Conservation (phyloP, 768 basidiomycete species). For the Mycena venus region DNA sequence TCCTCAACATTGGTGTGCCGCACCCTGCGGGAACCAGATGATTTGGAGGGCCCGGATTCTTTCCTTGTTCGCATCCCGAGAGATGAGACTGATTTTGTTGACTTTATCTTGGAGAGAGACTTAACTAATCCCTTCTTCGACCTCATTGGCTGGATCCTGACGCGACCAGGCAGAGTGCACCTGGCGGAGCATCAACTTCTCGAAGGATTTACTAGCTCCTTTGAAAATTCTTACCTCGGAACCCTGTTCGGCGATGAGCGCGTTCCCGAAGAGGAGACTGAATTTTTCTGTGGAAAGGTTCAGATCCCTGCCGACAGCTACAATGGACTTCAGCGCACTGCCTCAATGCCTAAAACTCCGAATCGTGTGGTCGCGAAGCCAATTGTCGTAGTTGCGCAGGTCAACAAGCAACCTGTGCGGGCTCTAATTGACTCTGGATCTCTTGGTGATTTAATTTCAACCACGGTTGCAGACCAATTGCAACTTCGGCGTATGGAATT, state of each 20-base stretch:
- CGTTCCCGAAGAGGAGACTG: background rate
- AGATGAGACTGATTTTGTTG: background rate
- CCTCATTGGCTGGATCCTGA: background rate
- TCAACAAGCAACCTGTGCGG: slow-evolving; percentile 46
- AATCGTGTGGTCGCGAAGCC: slow-evolving; percentile 42
- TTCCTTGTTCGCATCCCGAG: background rate
- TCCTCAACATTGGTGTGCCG: background rate
- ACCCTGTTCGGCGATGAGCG: background rate
- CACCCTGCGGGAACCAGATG: background rate
- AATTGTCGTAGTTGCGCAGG: slow-evolving; percentile 41
- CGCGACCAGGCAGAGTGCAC: background rate
- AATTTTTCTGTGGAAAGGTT: background rate
- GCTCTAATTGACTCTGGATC: slow-evolving; percentile 56
- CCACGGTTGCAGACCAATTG: slow-evolving; percentile 50
- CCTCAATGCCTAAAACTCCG: too few species aligned
- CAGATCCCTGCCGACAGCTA: slow-evolving; percentile 16
- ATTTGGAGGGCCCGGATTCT: background rate
- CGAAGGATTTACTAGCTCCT: background rate
- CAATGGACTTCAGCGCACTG: slow-evolving; percentile 19
- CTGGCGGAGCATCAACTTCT: background rate
- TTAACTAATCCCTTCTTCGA: background rate
- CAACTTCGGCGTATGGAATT: slow-evolving; percentile 41
- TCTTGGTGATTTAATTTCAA: slow-evolving; percentile 53
- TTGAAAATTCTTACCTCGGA: background rate
- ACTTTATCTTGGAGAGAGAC: background rate